phyloP scores from a whole-genome alignment of 2,329 filamentous ascomycete genomes.

The Aureobasidium melanogenum region DNA sequence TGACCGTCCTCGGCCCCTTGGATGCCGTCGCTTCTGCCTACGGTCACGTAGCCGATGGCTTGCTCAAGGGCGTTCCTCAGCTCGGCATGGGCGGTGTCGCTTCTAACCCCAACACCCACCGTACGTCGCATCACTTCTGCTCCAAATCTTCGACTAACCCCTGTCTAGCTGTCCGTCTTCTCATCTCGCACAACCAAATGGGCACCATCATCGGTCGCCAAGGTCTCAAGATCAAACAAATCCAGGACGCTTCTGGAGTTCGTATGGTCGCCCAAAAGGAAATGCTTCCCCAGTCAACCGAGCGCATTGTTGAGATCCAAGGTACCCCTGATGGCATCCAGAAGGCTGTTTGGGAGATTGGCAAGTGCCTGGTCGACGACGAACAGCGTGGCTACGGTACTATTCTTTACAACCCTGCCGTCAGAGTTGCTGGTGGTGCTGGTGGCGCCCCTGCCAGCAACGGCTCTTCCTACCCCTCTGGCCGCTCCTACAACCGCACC shows the following conservation, averaged over 20 bases:
- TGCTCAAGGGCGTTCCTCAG: constrained; percentile 86
- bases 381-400: constrained; percentile 96
- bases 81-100: constrained; percentile 94
- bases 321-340: constrained; percentile 92
- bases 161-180: constrained; percentile 75
- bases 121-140: constrained; percentile 49
- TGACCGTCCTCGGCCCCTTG: constrained; percentile 87
- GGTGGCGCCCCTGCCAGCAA: constrained; percentile 45
- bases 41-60: constrained; percentile 79
- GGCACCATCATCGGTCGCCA: constrained; percentile 96
- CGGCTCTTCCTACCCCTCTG: constrained; percentile 47
- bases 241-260: constrained; percentile 91
- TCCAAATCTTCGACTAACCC: constrained; percentile 18
- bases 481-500: constrained; percentile 62
- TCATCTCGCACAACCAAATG: constrained; percentile 99
- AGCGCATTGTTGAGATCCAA: constrained; percentile 94
- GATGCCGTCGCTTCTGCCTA: constrained; percentile 88
- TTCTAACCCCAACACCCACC: constrained; percentile 82
- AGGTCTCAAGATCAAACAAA: constrained; percentile 98
- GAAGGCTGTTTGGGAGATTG: constrained; percentile 96
- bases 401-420: constrained; percentile 92
- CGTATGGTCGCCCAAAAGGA: constrained; percentile 99
- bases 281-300: constrained; percentile 97
- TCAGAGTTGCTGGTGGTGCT: constrained; percentile 66
- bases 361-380: constrained; percentile 95